phyloP scores from a whole-genome alignment of 2,329 filamentous ascomycete species.

The Cladosporium sp. region DNA sequence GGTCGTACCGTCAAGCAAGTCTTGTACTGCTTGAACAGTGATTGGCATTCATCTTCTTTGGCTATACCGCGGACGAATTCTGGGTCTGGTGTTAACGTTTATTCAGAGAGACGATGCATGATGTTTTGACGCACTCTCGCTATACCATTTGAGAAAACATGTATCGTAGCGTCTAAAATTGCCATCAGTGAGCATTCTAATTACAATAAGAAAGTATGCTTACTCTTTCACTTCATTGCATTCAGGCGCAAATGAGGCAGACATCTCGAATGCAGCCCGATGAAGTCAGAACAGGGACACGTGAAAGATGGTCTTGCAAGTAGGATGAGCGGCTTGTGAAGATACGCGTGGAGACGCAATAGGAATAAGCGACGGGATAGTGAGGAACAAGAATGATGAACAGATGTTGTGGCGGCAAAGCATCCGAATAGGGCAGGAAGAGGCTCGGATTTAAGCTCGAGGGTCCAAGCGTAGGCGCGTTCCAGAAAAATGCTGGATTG shows the following conservation, averaged over 20 bases:
- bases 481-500: slow-evolving; percentile 12
- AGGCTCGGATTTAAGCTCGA: neutral
- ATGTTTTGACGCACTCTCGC: slow-evolving; percentile 70
- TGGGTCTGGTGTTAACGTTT: slow-evolving; percentile 15
- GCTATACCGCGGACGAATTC: slow-evolving; percentile 87
- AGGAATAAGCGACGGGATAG: neutral
- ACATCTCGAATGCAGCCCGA: slow-evolving; percentile 55
- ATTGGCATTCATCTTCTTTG: slow-evolving; percentile 78
- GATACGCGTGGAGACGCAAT: neutral
- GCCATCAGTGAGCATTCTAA: too few species aligned
- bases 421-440: slow-evolving; percentile 5
- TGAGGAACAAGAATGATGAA: neutral
- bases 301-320: neutral
- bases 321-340: too few species aligned
- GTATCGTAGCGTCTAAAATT: too few species aligned
- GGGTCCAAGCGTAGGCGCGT: neutral
- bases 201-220: too few species aligned
- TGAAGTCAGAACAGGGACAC: neutral
- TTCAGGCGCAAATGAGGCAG: slow-evolving; percentile 87
- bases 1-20: slow-evolving; percentile 69
- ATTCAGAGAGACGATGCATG: neutral
- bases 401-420: neutral
- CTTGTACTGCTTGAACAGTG: slow-evolving; percentile 84
- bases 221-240: slow-evolving; percentile 97
- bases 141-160: slow-evolving; percentile 99